These are phyloP conservation scores for Leccinum solheimii DNA, from an alignment of 1,284 basidiomycete species.

Conservation along the genomic window DNA sequence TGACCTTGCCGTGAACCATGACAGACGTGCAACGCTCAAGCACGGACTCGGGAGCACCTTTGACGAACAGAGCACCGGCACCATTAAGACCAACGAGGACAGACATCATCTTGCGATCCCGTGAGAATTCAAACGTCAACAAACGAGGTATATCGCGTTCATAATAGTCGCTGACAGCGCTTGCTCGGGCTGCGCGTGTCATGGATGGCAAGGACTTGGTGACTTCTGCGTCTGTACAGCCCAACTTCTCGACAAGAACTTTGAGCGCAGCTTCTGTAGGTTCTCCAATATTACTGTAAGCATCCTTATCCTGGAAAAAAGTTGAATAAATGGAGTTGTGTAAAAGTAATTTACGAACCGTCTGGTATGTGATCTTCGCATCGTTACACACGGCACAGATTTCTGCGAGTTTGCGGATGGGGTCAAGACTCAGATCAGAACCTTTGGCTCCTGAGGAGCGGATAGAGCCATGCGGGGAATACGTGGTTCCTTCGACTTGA, in stretches of 20 bases:
- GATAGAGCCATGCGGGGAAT: constrained; percentile 79
- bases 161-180: constrained; percentile 82
- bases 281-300: constrained; percentile 88
- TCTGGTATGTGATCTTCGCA: constrained; percentile 83
- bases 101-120: constrained; percentile 99
- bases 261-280: constrained; percentile 96
- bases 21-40: constrained; percentile 84
- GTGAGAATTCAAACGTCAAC: constrained; percentile 95
- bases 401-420: constrained; percentile 82
- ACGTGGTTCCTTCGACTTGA: constrained; percentile 86
- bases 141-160: constrained; percentile 76
- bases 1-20: constrained; percentile 64
- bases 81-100: constrained; percentile 74
- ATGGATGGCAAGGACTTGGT: constrained; percentile 60
- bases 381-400: constrained; percentile 94
- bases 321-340: constrained; percentile 12
- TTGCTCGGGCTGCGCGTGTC: constrained; percentile 64
- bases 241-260: constrained; percentile 90
- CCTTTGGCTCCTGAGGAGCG: constrained; percentile 62
- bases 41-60: constrained; percentile 95
- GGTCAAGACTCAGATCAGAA: constrained; percentile 64
- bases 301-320: constrained; percentile 64
- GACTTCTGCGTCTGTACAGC: constrained; percentile 56
- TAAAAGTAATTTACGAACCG: constrained; percentile 47
- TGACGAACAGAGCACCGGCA: constrained; percentile 77